A percentile compares a stretch with the other conserved stretches of the same genome.
Evolutionary conservation across 805 yeast genomes (phyloP).

Genomic region (Kluyveromyces dobzhanskii): DNA sequence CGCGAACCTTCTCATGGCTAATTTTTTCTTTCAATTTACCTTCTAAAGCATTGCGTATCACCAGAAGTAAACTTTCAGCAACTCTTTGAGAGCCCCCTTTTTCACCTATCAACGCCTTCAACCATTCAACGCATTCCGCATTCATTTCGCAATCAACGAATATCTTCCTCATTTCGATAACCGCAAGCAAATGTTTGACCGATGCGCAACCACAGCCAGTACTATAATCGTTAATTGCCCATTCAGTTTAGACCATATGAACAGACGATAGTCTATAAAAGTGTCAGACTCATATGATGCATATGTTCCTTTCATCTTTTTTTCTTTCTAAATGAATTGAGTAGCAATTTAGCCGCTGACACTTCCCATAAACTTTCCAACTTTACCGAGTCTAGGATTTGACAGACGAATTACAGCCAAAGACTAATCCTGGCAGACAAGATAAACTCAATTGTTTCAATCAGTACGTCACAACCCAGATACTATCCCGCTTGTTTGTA

Average conservation of each 20-base stretch:
- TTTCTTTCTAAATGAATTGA: not conserved
- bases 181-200: not conserved
- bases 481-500: too few relatives aligned
- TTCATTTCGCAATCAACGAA: constrained; percentile 1
- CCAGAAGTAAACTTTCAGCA: constrained; percentile 9
- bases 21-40: constrained; percentile 1
- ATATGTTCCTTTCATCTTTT: too few relatives aligned
- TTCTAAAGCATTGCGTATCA: constrained; percentile 8
- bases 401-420: too few relatives aligned
- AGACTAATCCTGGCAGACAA: too few relatives aligned
- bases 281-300: too few relatives aligned
- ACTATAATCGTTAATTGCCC: too few relatives aligned
- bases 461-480: too few relatives aligned
- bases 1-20: not conserved
- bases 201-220: too few relatives aligned
- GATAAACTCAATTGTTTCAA: too few relatives aligned
- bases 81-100: constrained; percentile 13
- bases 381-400: too few relatives aligned
- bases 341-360: not conserved
- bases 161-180: constrained; percentile 1
- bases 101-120: constrained; percentile 4
- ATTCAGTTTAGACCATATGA: too few relatives aligned
- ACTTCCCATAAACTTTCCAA: not conserved
- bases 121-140: constrained; percentile 3
- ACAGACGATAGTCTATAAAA: too few relatives aligned